A percentile compares a stretch with the other conserved stretches of the same genome.
These are phyloP conservation scores for Exophiala sp. DNA, from an alignment of 2,329 filamentous ascomycete species.

Conservation along the genomic window DNA sequence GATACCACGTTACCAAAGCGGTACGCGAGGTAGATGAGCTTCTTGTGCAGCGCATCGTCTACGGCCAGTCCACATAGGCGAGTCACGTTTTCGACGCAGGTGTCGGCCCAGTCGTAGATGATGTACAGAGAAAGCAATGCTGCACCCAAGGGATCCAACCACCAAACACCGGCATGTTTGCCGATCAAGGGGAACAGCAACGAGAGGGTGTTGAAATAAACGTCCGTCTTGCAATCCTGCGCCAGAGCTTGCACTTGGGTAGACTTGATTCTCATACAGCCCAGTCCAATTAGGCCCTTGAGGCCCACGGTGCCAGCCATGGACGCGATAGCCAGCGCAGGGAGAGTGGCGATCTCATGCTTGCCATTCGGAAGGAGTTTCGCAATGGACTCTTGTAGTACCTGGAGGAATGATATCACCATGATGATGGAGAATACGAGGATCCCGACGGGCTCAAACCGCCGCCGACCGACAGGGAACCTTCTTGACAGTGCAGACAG, in stretches of 20 bases:
- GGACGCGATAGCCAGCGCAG: constrained; percentile 50
- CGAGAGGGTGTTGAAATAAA: constrained; percentile 59
- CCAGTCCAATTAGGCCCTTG: constrained; percentile 57
- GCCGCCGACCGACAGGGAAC: constrained; percentile 53
- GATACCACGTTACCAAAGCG: constrained; percentile 50
- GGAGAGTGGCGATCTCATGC: constrained; percentile 35
- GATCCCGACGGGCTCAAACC: constrained; percentile 57
- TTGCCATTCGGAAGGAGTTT: constrained; percentile 49
- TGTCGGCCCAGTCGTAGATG: constrained; percentile 63
- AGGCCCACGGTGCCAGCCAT: constrained; percentile 54
- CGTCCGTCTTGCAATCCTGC: constrained; percentile 59
- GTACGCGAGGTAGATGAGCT: constrained; percentile 56
- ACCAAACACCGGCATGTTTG: constrained; percentile 55
- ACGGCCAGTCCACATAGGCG: constrained; percentile 55
- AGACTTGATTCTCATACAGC: constrained; percentile 55
- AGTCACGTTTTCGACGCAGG: constrained; percentile 54
- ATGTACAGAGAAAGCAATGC: constrained; percentile 59
- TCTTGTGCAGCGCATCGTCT: constrained; percentile 47
- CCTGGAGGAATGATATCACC: constrained; percentile 58
- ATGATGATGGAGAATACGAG: constrained; percentile 59
- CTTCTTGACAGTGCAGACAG: constrained; percentile 46
- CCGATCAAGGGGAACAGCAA: constrained; percentile 59
- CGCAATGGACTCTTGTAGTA: constrained; percentile 55
- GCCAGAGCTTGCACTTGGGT: constrained; percentile 59
- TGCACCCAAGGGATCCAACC: constrained; percentile 60